These are phyloP conservation scores for Megacollybia marginata DNA, from an alignment of 768 basidiomycete genomes.

Conservation along the genomic window DNA sequence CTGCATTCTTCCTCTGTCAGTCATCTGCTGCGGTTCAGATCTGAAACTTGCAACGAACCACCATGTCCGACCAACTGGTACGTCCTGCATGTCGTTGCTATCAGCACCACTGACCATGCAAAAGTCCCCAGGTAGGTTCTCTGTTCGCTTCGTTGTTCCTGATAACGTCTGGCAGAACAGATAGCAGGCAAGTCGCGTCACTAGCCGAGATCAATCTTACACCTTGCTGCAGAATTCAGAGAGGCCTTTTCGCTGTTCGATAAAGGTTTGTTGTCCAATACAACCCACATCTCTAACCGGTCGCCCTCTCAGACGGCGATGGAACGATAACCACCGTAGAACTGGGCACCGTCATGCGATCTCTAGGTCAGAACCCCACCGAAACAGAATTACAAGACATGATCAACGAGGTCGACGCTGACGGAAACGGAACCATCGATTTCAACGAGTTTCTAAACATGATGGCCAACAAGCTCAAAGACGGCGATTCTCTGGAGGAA, in stretches of 20 bases:
- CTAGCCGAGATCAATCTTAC: too few species aligned
- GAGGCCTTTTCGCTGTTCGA: slow-evolving; percentile 98
- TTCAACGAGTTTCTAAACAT: slow-evolving; percentile 76
- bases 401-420: slow-evolving; percentile 91
- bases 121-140: too few species aligned
- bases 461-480: slow-evolving; percentile 84
- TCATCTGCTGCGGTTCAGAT: too few species aligned
- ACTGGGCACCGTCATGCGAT: slow-evolving; percentile 91
- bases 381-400: slow-evolving; percentile 90
- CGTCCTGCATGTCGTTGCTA: too few species aligned
- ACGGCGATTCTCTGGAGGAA: slow-evolving; percentile 90
- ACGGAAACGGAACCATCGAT: slow-evolving; percentile 85
- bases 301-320: slow-evolving; percentile 63
- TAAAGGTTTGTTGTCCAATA: slow-evolving; percentile 53
- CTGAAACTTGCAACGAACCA: too few species aligned
- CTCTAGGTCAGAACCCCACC: slow-evolving; percentile 87
- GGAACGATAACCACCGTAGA: slow-evolving; percentile 89
- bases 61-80: too few species aligned
- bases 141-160: too few species aligned
- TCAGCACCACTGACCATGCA: too few species aligned
- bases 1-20: too few species aligned
- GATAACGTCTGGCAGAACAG: too few species aligned
- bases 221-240: slow-evolving; percentile 71
- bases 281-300: not conserved
- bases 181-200: too few species aligned